Conservation (phyloP, 768 basidiomycete species). For the Lactarius sp. region DNA sequence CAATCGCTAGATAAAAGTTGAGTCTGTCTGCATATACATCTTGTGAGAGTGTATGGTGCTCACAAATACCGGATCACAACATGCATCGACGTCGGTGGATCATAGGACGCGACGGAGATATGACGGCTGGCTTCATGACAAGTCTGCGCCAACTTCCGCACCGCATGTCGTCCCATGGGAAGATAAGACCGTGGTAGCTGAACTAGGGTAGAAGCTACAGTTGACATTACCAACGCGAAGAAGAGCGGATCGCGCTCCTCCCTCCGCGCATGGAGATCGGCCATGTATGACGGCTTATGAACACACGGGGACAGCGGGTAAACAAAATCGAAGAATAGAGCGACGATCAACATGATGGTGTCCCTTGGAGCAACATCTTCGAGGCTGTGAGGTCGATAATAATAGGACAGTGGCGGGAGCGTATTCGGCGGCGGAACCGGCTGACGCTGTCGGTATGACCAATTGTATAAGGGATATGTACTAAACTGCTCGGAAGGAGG, state of each 20-base stretch:
- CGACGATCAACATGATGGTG: constrained; percentile 74
- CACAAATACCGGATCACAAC: constrained; percentile 88
- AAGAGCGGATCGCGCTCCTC: constrained; percentile 89
- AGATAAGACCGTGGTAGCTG: constrained; percentile 87
- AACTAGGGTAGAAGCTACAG: constrained; percentile 80
- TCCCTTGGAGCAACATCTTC: constrained; percentile 81
- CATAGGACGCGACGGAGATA: constrained; percentile 74
- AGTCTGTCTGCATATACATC: constrained; percentile 10
- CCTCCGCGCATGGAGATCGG: constrained; percentile 71
- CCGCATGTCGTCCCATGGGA: constrained; percentile 78
- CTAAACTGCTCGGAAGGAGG: constrained; percentile 51
- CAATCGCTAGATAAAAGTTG: constrained; percentile 51
- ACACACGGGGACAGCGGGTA: constrained; percentile 88
- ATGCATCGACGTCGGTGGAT: constrained; percentile 78
- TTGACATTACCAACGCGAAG: constrained; percentile 86
- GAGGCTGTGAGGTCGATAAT: constrained; percentile 69
- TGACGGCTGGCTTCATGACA: constrained; percentile 81
- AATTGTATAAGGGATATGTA: constrained; percentile 62
- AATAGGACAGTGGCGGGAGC: constrained; percentile 60
- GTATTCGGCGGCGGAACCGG: constrained; percentile 41
- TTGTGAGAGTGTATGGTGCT: constrained; percentile 31
- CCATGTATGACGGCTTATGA: constrained; percentile 88
- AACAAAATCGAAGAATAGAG: constrained; percentile 91
- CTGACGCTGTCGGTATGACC: constrained; percentile 67
- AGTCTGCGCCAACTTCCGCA: constrained; percentile 78